Evolutionary conservation across 2,329 filamentous ascomycete species (phyloP).

Genomic region (Monosporascus sp.): DNA sequence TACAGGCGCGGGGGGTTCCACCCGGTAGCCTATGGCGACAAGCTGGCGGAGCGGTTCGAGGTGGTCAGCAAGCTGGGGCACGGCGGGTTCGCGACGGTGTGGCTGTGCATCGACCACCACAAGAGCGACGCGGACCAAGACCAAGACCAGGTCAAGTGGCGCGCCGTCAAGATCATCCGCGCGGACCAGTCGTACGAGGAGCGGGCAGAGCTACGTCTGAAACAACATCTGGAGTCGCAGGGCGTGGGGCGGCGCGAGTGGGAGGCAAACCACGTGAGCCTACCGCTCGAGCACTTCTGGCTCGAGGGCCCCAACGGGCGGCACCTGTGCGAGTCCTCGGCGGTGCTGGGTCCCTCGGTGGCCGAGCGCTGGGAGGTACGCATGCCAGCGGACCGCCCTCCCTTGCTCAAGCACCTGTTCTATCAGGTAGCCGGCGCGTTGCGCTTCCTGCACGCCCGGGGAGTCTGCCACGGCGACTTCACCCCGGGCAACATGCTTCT

Average conservation of each 20-base stretch:
- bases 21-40: not conserved
- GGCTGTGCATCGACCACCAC: not conserved
- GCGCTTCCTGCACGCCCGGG: slow-evolving; percentile 1
- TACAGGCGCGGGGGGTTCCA: not conserved
- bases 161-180: not conserved
- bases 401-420: not conserved
- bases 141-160: not conserved
- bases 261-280: slow-evolving; percentile 1
- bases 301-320: slow-evolving; percentile 5
- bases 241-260: not conserved
- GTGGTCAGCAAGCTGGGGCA: not conserved
- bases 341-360: slow-evolving; percentile 1
- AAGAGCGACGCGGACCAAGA: not conserved
- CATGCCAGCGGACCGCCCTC: not conserved
- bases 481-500: not conserved
- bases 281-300: slow-evolving; percentile 5
- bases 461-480: slow-evolving; percentile 4
- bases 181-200: not conserved
- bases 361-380: not conserved
- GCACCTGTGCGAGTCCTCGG: slow-evolving; percentile 3
- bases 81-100: not conserved
- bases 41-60: not conserved
- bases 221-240: not conserved
- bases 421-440: not conserved
- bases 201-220: not conserved